Conservation (phyloP, 1,284 basidiomycete genomes). For the Golubevia sp. region DNA sequence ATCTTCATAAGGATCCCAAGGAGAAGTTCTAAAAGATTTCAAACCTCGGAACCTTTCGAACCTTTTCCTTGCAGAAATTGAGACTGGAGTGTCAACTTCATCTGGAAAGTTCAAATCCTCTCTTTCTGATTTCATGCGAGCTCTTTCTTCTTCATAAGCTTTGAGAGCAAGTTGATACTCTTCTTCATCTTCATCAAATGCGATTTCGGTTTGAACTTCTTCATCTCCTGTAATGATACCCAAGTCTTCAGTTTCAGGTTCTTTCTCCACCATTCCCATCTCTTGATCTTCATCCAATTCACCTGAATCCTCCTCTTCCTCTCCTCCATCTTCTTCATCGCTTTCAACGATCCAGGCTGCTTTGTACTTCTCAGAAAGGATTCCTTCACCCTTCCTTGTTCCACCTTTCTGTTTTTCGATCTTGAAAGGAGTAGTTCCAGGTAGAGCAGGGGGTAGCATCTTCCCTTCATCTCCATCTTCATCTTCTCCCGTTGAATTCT, state of each 20-base stretch:
- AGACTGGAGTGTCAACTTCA: conserved; percentile 93
- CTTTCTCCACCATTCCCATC: conserved; percentile 37
- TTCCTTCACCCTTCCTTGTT: conserved; percentile 58
- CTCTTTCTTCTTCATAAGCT: conserved; percentile 66
- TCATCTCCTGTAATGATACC: conserved; percentile 42
- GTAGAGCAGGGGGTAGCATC: conserved; percentile 58
- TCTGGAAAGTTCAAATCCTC: conserved; percentile 89
- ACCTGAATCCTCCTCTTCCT: conserved; percentile 66
- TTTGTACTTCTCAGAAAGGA: conserved; percentile 86
- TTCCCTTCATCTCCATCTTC: conserved; percentile 20
- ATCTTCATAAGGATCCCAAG: conserved; percentile 97
- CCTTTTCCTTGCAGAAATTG: conserved; percentile 79
- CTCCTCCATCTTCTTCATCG: conserved; percentile 67
- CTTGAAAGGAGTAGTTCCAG: conserved; percentile 55
- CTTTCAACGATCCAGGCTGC: conserved; percentile 90
- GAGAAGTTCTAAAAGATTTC: conserved; percentile 88
- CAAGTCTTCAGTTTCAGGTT: conserved; percentile 27
- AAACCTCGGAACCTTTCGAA: conserved; percentile 93
- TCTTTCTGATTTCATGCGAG: conserved; percentile 69
- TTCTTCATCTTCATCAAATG: conserved; percentile 43
- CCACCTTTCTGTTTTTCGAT: conserved; percentile 54
- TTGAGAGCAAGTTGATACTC: conserved; percentile 58
- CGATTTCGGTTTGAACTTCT: conserved; percentile 11
- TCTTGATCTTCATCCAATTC: conserved; percentile 63
- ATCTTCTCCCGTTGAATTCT: conserved; percentile 10